Conservation (phyloP, 306 rosid genomes). For the Rubus idaeus region DNA sequence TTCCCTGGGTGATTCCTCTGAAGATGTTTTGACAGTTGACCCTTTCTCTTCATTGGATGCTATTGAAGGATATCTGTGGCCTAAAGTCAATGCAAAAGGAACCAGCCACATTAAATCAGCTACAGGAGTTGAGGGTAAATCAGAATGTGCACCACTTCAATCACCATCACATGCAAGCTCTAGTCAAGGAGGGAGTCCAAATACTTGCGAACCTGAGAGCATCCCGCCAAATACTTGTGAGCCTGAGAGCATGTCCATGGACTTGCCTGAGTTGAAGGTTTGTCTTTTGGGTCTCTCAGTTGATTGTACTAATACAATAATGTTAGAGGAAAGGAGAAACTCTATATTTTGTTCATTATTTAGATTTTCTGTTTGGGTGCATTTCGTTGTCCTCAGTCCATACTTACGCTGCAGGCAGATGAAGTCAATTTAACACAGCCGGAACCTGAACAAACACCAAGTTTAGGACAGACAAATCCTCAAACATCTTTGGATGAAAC, state of each 20-base stretch:
- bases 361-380: neutral
- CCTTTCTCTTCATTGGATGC: conserved; percentile 74
- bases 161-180: conserved; percentile 49
- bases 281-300: conserved; percentile 19
- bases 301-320: neutral
- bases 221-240: conserved; percentile 30
- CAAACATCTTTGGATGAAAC: conserved; percentile 45
- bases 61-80: conserved; percentile 75
- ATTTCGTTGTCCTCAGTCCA: neutral
- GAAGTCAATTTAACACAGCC: conserved; percentile 30
- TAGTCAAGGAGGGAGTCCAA: conserved; percentile 38
- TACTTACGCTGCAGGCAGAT: conserved; percentile 42
- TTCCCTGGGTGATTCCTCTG: conserved; percentile 49
- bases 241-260: conserved; percentile 41
- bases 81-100: conserved; percentile 51
- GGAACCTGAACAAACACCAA: conserved; percentile 36
- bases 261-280: conserved; percentile 61
- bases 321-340: neutral
- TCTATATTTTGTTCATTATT: neutral
- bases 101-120: conserved; percentile 32
- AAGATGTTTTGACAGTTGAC: conserved; percentile 65
- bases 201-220: conserved; percentile 29
- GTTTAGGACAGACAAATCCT: conserved; percentile 27
- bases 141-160: conserved; percentile 49
- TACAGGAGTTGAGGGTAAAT: conserved; percentile 37